Conservation (phyloP, 2,329 filamentous ascomycete genomes). For the Talaromyces marneffei region DNA sequence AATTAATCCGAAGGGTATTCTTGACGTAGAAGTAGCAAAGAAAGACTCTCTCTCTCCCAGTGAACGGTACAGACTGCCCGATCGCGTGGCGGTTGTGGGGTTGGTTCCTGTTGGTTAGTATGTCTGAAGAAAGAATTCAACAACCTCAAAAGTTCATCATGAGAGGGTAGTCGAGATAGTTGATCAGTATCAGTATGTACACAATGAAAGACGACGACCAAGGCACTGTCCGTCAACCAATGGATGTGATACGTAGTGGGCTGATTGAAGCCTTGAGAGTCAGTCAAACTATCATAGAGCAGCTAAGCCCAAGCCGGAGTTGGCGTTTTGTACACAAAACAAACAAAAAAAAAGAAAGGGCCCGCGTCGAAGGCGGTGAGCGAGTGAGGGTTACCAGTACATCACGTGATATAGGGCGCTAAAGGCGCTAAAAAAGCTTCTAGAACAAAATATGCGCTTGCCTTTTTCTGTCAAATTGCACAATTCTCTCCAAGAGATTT, state of each 20-base stretch:
- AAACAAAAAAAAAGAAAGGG: slow-evolving; percentile 26
- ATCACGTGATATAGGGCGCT: slow-evolving; percentile 1
- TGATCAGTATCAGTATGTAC: background rate
- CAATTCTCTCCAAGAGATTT: background rate
- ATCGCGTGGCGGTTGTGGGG: background rate
- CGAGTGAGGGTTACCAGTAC: background rate
- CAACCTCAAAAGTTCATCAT: slow-evolving; percentile 14
- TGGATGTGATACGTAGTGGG: slow-evolving; percentile 30
- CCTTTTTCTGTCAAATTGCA: background rate
- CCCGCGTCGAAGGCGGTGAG: slow-evolving; percentile 24
- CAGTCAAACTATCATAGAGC: too few species aligned
- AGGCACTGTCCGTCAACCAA: slow-evolving; percentile 36
- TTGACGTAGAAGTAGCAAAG: background rate
- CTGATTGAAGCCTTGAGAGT: slow-evolving; percentile 40
- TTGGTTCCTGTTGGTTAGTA: slow-evolving; percentile 8
- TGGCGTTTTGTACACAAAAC: slow-evolving; percentile 30
- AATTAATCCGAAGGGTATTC: too few species aligned
- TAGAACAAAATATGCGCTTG: background rate
- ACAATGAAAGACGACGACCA: background rate
- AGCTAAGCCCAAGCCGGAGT: background rate
- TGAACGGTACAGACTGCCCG: background rate
- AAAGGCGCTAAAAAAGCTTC: slow-evolving; percentile 1
- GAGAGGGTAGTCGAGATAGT: slow-evolving; percentile 25
- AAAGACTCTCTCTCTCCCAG: too few species aligned
- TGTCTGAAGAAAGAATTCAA: background rate